phyloP scores from a whole-genome alignment of 441 rosid species.

The Gossypium aridum region DNA sequence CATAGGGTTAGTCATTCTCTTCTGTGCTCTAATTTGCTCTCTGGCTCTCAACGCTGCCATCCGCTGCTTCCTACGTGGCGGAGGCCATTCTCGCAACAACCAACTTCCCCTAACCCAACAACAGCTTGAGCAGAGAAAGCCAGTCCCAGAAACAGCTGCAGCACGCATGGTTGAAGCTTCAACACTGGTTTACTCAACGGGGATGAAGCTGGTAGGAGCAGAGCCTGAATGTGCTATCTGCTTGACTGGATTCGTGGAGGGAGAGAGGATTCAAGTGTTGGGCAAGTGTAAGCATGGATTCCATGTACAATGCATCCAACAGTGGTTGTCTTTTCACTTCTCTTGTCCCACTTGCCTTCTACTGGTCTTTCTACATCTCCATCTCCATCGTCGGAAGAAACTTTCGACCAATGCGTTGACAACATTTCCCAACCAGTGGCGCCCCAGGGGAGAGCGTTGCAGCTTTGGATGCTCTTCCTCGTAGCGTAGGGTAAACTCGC shows the following conservation, averaged over 20 bases:
- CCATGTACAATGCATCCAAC: constrained; percentile 58
- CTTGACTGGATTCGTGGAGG: constrained; percentile 67
- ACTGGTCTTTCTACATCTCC: constrained; percentile 33
- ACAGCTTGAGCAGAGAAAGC: constrained; percentile 29
- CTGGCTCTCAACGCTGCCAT: constrained; percentile 52
- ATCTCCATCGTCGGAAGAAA: constrained; percentile 5
- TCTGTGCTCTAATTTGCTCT: constrained; percentile 52
- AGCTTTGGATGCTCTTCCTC: background rate
- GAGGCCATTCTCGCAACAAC: background rate
- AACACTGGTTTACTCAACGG: constrained; percentile 32
- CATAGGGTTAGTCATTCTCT: constrained; percentile 43
- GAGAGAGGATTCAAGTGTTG: constrained; percentile 54
- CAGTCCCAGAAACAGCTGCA: constrained; percentile 21
- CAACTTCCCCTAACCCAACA: constrained; percentile 20
- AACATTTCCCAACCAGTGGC: background rate
- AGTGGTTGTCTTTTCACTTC: constrained; percentile 48
- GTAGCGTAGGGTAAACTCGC: background rate
- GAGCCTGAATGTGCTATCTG: constrained; percentile 72
- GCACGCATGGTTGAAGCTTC: constrained; percentile 22
- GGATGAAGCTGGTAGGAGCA: constrained; percentile 33
- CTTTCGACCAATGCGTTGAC: constrained; percentile 8
- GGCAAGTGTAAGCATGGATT: constrained; percentile 68
- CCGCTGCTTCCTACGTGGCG: constrained; percentile 44
- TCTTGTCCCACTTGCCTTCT: constrained; percentile 75
- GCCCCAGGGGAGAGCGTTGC: background rate